These are phyloP conservation scores for Apiospora phragmitis DNA, from an alignment of 2,329 filamentous ascomycete genomes.

Conservation along the genomic window DNA sequence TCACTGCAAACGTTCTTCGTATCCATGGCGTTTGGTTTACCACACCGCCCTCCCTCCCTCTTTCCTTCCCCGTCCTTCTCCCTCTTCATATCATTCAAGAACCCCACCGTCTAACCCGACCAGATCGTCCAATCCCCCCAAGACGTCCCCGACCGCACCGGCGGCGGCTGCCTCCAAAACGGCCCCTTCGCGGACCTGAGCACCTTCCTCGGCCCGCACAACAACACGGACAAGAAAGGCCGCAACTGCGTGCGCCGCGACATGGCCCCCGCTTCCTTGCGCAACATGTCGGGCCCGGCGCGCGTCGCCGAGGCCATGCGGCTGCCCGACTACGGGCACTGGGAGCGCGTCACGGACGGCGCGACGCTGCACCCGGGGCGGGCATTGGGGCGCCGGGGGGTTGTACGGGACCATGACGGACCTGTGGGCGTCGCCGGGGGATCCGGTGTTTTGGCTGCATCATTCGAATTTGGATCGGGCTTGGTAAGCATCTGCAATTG, in stretches of 20 bases:
- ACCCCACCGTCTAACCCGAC: too few species aligned
- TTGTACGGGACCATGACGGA: constrained; percentile 15
- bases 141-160: constrained; percentile 9
- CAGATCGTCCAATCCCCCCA: not conserved
- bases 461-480: constrained; percentile 12
- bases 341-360: not conserved
- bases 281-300: not conserved
- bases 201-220: not conserved
- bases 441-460: constrained; percentile 14
- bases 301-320: not conserved
- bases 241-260: not conserved
- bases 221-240: not conserved
- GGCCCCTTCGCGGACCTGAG: constrained; percentile 5
- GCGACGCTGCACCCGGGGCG: constrained; percentile 10
- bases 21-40: not conserved
- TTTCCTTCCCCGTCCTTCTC: not conserved
- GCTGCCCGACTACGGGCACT: not conserved
- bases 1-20: not conserved
- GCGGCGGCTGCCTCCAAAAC: constrained; percentile 1
- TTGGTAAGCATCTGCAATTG: not conserved
- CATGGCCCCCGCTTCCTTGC: not conserved
- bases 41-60: not conserved
- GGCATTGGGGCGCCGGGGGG: constrained; percentile 13
- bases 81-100: not conserved
- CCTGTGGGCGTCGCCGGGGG: constrained; percentile 10